Conservation (phyloP, 768 basidiomycete species). For the Aureoboletus auriporus region DNA sequence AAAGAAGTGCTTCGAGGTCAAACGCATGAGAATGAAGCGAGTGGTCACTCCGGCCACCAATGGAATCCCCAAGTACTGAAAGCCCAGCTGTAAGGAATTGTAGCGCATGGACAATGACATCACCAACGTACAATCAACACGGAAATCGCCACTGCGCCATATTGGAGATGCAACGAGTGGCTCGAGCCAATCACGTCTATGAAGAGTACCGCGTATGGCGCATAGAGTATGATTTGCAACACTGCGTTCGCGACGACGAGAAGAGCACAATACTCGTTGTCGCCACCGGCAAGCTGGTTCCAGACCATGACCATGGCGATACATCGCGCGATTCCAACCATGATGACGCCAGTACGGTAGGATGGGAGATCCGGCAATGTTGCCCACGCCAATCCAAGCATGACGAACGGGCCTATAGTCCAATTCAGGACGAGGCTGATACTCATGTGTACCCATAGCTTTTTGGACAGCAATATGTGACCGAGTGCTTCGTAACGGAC, state of each 20-base stretch:
- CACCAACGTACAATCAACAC: conserved; percentile 62
- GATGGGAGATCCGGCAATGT: conserved; percentile 74
- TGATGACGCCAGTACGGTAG: conserved; percentile 75
- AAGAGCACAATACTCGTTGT: conserved; percentile 71
- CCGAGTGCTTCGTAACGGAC: conserved; percentile 75
- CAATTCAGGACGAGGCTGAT: conserved; percentile 74
- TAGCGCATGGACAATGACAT: neutral
- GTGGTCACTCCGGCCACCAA: conserved; percentile 69
- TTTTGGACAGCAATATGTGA: conserved; percentile 43
- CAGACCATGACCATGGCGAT: conserved; percentile 77
- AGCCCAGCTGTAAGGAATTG: neutral
- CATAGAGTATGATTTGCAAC: conserved; percentile 67
- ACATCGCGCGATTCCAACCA: conserved; percentile 54
- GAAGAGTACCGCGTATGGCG: conserved; percentile 71
- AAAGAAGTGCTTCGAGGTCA: conserved; percentile 47
- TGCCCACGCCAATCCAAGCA: conserved; percentile 85
- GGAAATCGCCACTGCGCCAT: conserved; percentile 57
- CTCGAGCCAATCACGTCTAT: conserved; percentile 62
- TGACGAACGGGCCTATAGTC: conserved; percentile 76
- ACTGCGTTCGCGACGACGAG: conserved; percentile 78
- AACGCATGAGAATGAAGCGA: conserved; percentile 47
- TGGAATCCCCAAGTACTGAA: conserved; percentile 79
- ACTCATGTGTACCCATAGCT: conserved; percentile 63
- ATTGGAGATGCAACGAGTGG: conserved; percentile 41
- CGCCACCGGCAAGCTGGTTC: conserved; percentile 70